Base-by-base conservation (phyloP, 225 moss, liverwort and hornwort genomes). In the Bryoerythrophyllum caledonicum region DNA sequence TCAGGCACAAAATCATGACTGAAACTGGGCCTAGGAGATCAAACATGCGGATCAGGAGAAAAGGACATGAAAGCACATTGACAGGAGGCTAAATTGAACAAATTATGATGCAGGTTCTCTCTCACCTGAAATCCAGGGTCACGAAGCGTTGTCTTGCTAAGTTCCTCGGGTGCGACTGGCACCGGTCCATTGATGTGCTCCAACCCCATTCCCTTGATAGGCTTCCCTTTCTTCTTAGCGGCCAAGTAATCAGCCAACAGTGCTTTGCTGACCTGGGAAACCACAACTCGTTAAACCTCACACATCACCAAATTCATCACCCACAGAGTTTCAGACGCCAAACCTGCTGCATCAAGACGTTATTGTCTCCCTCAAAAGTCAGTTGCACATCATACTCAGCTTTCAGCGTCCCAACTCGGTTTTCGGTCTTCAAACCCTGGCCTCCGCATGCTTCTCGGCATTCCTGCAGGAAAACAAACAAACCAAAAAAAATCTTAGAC, bases 311-410 rank as follows among this genome's bases (percentile, higher is more conserved):
- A 68, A 25, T 37, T 25, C 68, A 49, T 67, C 38, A 38, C 10
- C 51, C 26, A 65, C 61, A 67, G 3, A 2, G 46, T 54, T 60
- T 28, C 71, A 20, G 40, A 66, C 44, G 21, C 40, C 59, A 72
- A 49, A 95, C 99, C 91, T 99, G 99, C 75, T 93, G 99, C 99
- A 99, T 95, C 72, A 99, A 82, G 21, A 99, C 99, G 64, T 99
- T 99, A 34, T 99, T 99, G 83, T 99, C 99, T 27, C 99, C 99
- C 74, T 99, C 99, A 54, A 99, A 99, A 19, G 99, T 99, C 73
- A 88, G 65, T 65, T 93, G 95, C 24, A 99, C 99, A 70, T 99
- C 99, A 72, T 86, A 95, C 49, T 99, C 99, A 32, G 91, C 90
- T 82, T 99, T 99, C 68, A 91, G 78, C 75, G 90, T 90, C 60